Percentiles rank a stretch among this genome's conserved stretches.
Evolutionary conservation across 371 early-diverging fungal species (phyloP).

Genomic region (Choanephora cucurbitarum): DNA sequence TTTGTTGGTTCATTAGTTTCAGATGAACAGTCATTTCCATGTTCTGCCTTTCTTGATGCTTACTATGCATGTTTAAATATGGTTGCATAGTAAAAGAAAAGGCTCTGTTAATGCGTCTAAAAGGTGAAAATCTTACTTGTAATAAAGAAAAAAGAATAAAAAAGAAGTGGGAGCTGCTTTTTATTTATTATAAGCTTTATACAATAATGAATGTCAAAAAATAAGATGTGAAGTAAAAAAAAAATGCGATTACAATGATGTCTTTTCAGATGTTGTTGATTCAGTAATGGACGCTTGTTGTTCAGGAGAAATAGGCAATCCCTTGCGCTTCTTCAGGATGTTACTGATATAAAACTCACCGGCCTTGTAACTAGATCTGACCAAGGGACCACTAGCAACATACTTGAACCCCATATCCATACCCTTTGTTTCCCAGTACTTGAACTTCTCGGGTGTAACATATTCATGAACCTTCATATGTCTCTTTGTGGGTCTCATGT

Average conservation of each 20-base stretch:
- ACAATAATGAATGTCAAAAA: no score
- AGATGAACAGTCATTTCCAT: no score
- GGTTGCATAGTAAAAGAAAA: no score
- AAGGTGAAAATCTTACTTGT: no score
- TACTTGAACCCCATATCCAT: conserved; percentile 92
- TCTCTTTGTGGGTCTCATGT: conserved; percentile 98
- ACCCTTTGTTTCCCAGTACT: conserved; percentile 85
- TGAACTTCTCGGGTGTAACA: conserved; percentile 92
- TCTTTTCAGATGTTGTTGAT: not conserved
- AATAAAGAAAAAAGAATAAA: no score
- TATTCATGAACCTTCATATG: conserved; percentile 98
- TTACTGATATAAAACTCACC: conserved; percentile 97
- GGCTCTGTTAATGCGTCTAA: no score
- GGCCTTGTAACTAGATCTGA: conserved; percentile 95
- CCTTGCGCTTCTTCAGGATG: conserved; percentile 66
- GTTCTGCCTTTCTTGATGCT: no score
- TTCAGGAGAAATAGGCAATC: conserved; percentile 27
- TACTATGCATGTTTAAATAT: no score
- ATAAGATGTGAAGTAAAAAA: not conserved
- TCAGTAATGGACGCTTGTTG: not conserved
- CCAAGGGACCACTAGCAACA: conserved; percentile 95
- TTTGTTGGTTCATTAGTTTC: no score
- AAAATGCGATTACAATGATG: not conserved
- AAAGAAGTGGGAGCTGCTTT: no score
- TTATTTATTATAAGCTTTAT: no score